Conservation (phyloP, 495 filamentous ascomycete species). For the Penicillium mononematosum region DNA sequence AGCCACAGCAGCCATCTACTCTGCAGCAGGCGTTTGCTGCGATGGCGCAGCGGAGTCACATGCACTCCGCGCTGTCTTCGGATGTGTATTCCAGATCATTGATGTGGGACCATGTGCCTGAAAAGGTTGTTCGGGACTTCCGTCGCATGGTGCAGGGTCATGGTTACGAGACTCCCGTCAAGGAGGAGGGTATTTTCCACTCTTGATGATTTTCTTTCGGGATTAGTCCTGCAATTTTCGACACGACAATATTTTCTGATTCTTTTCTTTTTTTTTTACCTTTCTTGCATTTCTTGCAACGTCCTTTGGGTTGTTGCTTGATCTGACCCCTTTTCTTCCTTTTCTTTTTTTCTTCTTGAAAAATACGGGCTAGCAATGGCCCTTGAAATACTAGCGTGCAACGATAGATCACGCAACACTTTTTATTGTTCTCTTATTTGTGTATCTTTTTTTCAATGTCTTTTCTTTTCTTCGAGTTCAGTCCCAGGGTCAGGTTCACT, state of each 20-base stretch:
- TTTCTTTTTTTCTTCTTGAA: background rate
- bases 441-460: constrained; percentile 6
- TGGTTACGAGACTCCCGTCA: constrained; percentile 45
- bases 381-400: constrained; percentile 14
- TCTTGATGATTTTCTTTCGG: constrained; percentile 10
- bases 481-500: background rate
- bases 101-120: constrained; percentile 90
- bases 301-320: background rate
- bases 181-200: constrained; percentile 34
- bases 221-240: background rate
- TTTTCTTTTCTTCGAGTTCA: background rate
- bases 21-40: constrained; percentile 80
- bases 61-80: constrained; percentile 34
- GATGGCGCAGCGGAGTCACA: constrained; percentile 48
- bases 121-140: constrained; percentile 90
- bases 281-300: constrained; percentile 14
- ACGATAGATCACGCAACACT: constrained; percentile 14
- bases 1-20: constrained; percentile 53
- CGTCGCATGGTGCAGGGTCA: constrained; percentile 76
- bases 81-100: constrained; percentile 92
- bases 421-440: background rate
- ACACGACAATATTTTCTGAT: constrained; percentile 8
- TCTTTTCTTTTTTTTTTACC: constrained; percentile 13
- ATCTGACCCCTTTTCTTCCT: background rate
- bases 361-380: constrained; percentile 13